Evolutionary conservation across 2,329 filamentous ascomycete genomes (phyloP).

Genomic region (Hymenoscyphus fructigenus): DNA sequence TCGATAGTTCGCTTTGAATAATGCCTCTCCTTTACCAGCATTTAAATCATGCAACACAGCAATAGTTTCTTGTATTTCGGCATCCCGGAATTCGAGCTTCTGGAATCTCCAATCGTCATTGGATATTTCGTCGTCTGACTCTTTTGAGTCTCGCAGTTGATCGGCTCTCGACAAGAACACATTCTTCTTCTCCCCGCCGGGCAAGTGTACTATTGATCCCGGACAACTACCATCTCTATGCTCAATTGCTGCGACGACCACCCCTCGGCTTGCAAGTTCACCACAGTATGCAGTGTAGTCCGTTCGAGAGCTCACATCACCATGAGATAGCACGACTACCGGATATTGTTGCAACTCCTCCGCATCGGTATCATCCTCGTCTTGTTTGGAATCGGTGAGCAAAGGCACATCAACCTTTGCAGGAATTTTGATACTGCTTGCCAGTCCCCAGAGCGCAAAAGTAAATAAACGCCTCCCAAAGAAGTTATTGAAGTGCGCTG

Average conservation of each 20-base stretch:
- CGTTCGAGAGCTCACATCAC: not conserved
- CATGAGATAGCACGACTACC: not conserved
- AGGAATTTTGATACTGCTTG: not conserved
- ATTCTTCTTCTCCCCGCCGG: not conserved
- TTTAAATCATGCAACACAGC: not conserved
- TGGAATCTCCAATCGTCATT: conserved; percentile 2
- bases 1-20: not conserved
- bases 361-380: not conserved
- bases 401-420: not conserved
- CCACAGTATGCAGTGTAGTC: not conserved
- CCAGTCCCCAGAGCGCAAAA: not conserved
- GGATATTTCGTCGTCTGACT: not conserved
- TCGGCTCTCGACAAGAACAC: not conserved
- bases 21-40: not conserved
- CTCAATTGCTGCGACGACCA: not conserved
- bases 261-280: not conserved
- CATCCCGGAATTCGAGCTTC: conserved; percentile 1
- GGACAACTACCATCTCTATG: not conserved
- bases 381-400: not conserved
- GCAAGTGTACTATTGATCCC: not conserved
- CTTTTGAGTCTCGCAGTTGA: not conserved
- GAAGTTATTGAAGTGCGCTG: not conserved
- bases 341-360: not conserved
- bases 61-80: not conserved
- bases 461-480: not conserved